Percentiles rank a stretch among this genome's conserved stretches.
Evolutionary conservation across 352 stramenopile species (phyloP).

Genomic region (Phytophthora palmivora): DNA sequence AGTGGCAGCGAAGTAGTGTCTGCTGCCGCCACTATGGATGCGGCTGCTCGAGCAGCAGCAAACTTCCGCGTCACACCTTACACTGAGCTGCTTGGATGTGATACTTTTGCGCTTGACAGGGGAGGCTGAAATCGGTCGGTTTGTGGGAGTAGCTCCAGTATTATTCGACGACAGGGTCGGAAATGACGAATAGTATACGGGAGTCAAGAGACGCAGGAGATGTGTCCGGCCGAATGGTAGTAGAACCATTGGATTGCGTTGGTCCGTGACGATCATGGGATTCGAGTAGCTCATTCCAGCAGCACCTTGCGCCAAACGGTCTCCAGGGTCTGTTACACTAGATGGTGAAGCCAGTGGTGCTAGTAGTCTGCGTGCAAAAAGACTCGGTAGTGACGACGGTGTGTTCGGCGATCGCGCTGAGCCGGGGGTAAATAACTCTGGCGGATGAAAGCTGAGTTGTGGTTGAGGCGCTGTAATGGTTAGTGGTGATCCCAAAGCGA

Average conservation of each 20-base stretch:
- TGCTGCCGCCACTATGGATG: constrained; percentile 24
- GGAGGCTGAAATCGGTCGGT: constrained; percentile 37
- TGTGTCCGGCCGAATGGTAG: constrained; percentile 34
- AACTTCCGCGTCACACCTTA: constrained; percentile 47
- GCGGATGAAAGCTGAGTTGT: constrained; percentile 39
- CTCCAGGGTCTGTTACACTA: constrained; percentile 25
- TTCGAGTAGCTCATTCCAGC: constrained; percentile 34
- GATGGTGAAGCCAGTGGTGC: constrained; percentile 46
- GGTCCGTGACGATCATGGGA: constrained; percentile 33
- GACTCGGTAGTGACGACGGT: constrained; percentile 53
- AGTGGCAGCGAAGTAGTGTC: constrained; percentile 25
- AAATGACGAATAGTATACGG: constrained; percentile 57
- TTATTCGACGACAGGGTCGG: constrained; percentile 16
- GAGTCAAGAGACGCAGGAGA: constrained; percentile 53
- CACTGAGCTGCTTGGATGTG: constrained; percentile 70
- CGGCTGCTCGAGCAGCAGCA: constrained; percentile 44
- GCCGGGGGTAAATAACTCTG: constrained; percentile 43
- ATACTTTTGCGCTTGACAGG: constrained; percentile 84
- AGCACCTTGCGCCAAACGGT: constrained; percentile 28
- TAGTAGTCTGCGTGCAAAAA: constrained; percentile 54
- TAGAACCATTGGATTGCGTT: constrained; percentile 26
- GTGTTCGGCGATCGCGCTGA: constrained; percentile 33
- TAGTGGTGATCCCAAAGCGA: constrained; percentile 42
- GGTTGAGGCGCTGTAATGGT: constrained; percentile 55
- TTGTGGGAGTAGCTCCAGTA: constrained; percentile 8